Evolutionary conservation across 352 stramenopile genomes (phyloP), one percentile per base, ranked within the genome.

Genomic region (Phytopythium helicoides): DNA sequence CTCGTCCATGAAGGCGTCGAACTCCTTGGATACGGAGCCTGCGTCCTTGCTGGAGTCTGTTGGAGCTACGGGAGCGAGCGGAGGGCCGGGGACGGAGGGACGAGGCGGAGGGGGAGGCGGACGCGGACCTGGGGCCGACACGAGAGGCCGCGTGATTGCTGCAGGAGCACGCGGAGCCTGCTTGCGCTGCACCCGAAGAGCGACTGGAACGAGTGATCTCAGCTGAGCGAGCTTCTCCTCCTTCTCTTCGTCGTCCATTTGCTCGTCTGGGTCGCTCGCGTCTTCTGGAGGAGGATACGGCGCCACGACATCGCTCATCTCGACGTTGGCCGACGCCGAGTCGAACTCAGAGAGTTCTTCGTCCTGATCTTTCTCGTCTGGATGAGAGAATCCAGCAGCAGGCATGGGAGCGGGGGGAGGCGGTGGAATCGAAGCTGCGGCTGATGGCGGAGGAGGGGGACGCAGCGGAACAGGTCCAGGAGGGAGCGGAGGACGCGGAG

Each of bases 1-100:
- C 47, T 90, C 76, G n/a, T 86, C 67, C 66, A 90, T 87, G 62
- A 90, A 90, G 16, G 70, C 61, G 34, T 88, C 76, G 31, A 84
- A 87, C 42, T 87, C 73, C 26, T 70, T 80, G 0, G 76, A 81
- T 9, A 75, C 66, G 3, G 74, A 80, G 1, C 15, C 22, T 6
- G 26, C 38, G 28, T 9, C 1, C n/a, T 25, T 39, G 11, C 14
- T 52, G 31, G 52, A 36, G 25, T 57, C 42, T 35, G 9, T 15
- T 1, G 9, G 49, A 12, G 42, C 16, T 26, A 60, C 48, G 8
- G 54, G 28, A 33, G 57, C 48, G 22, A 22, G 53, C 4, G 50
- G 23, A 48, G 39, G 36, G 25, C 11, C 37, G 1, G 44, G 22
- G 6, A 14, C 10, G 34, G 50, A 8, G 37, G 18, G 26, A 33